Conservation (phyloP, 441 rosid species). For the Rhodomyrtus psidioides region DNA sequence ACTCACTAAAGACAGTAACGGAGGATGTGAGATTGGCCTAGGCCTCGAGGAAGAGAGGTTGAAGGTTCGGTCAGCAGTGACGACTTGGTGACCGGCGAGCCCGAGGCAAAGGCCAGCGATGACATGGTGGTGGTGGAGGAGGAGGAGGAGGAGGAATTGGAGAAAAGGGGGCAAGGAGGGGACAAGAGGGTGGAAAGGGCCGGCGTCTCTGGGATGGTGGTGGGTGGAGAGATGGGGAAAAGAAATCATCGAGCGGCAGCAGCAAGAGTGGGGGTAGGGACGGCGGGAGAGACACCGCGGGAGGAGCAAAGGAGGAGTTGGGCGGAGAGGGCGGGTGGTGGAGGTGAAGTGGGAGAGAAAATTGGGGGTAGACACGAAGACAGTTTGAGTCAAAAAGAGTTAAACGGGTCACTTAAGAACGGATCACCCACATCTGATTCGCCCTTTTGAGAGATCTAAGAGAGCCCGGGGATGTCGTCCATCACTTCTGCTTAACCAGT, state of each 20-base stretch:
- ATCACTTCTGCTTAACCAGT: no score
- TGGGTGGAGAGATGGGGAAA: background rate
- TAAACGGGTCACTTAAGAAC: no score
- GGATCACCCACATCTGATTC: no score
- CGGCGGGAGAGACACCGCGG: background rate
- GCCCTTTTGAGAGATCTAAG: no score
- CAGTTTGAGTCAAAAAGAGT: no score
- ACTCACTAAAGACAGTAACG: no score
- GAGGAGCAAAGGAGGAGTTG: background rate
- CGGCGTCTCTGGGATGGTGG: background rate
- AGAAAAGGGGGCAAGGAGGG: background rate
- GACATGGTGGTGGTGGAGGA: background rate
- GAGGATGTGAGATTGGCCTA: no score
- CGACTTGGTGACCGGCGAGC: no score
- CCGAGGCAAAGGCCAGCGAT: no score
- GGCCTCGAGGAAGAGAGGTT: no score
- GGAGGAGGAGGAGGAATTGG: background rate
- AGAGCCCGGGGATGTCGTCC: no score
- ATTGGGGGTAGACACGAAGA: background rate
- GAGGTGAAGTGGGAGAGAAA: conserved; percentile 5
- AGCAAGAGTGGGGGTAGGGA: background rate
- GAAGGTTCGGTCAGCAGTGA: no score
- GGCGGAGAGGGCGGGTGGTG: conserved; percentile 6
- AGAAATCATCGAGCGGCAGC: background rate
- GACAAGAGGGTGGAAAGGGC: background rate